Percentiles rank a stretch among this genome's conserved stretches.
These are phyloP conservation scores for Podila horticola DNA, from an alignment of 192 early-diverging fungal genomes.

Conservation along the genomic window DNA sequence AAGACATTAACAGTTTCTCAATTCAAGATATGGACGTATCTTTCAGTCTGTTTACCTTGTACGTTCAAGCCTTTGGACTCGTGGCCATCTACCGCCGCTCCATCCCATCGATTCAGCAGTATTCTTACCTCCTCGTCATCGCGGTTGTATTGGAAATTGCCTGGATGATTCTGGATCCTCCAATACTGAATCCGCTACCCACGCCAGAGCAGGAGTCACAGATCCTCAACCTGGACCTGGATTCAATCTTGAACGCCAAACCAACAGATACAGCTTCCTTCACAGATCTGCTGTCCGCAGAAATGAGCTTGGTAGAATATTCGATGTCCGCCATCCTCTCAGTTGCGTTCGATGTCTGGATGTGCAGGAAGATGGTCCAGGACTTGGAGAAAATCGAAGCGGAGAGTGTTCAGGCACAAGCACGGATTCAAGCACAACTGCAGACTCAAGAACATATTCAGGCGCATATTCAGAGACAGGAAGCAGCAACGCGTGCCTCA, in stretches of 20 bases:
- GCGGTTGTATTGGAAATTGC: neutral
- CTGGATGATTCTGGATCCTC: neutral
- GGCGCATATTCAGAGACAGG: neutral
- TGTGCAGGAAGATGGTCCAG: neutral
- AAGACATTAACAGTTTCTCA: too few species aligned
- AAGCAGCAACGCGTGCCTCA: too few species aligned
- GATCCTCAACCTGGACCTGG: neutral
- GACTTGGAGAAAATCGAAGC: neutral
- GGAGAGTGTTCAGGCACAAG: neutral
- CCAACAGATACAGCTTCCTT: neutral
- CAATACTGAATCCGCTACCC: neutral
- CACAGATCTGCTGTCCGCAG: neutral
- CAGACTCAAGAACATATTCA: neutral
- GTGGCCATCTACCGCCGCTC: neutral
- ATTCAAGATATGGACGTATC: too few species aligned
- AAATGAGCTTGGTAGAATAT: neutral
- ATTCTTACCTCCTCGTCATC: neutral
- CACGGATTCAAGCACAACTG: neutral
- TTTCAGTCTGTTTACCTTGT: neutral
- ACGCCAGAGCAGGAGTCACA: neutral
- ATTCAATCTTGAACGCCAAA: neutral
- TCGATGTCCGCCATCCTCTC: neutral
- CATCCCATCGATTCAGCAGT: neutral
- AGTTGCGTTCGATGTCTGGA: neutral
- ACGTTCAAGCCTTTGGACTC: neutral